phyloP scores from a whole-genome alignment of 1,284 basidiomycete species.

The Apiotrichum veenhuisii region DNA sequence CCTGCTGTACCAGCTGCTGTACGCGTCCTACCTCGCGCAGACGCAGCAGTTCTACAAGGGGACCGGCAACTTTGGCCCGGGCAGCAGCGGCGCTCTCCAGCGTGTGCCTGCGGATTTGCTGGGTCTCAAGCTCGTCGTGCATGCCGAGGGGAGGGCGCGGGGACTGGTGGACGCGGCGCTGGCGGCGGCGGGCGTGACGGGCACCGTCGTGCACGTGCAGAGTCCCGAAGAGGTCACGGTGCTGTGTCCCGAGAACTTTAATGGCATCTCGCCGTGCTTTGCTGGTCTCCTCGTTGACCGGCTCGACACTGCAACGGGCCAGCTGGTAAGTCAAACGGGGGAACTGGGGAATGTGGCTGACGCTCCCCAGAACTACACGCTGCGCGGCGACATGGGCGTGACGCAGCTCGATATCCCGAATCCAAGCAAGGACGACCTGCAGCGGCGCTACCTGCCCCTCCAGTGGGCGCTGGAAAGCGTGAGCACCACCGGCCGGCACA shows the following conservation, averaged over 20 bases:
- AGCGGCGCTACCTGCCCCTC: constrained; percentile 63
- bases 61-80: constrained; percentile 54
- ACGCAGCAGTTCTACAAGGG: constrained; percentile 10
- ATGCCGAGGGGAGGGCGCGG: constrained; percentile 53
- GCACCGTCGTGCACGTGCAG: constrained; percentile 51
- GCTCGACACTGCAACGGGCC: constrained; percentile 53
- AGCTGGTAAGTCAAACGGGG: constrained; percentile 17
- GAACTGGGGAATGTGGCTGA: background rate
- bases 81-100: constrained; percentile 56
- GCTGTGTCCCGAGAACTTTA: constrained; percentile 69
- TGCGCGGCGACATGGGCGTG: constrained; percentile 64
- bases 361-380: constrained; percentile 59
- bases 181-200: constrained; percentile 53
- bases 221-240: constrained; percentile 53
- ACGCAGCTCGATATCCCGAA: constrained; percentile 61
- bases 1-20: constrained; percentile 63
- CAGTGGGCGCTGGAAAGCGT: constrained; percentile 74
- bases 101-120: constrained; percentile 56
- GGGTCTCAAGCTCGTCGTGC: constrained; percentile 54
- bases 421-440: constrained; percentile 63
- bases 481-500: constrained; percentile 15
- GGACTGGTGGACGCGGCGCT: constrained; percentile 56
- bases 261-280: constrained; percentile 64
- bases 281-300: constrained; percentile 65
- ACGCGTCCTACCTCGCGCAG: constrained; percentile 52